Conservation (phyloP, 2,329 filamentous ascomycete genomes). For the Colletotrichum tanaceti region DNA sequence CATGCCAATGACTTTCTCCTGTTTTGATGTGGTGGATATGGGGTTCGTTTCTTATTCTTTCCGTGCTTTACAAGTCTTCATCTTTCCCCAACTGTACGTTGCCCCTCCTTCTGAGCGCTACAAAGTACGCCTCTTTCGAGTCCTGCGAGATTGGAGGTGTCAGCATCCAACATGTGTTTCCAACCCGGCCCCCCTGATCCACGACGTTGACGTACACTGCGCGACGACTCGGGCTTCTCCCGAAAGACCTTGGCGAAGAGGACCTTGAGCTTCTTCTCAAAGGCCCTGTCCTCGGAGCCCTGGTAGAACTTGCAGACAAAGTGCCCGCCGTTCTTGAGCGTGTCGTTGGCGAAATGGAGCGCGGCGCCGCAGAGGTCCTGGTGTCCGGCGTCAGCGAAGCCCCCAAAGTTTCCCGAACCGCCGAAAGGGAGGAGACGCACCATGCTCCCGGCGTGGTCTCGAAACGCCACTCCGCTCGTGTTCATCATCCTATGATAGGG, state of each 20-base stretch:
- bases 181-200: neutral
- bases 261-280: constrained; percentile 79
- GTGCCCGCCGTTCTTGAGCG: constrained; percentile 82
- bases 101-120: constrained; percentile 77
- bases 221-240: constrained; percentile 92
- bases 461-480: constrained; percentile 87
- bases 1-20: neutral
- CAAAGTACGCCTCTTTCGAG: constrained; percentile 88
- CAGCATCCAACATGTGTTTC: neutral
- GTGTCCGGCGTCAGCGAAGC: neutral
- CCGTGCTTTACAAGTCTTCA: neutral
- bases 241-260: constrained; percentile 84
- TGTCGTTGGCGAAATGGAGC: constrained; percentile 85
- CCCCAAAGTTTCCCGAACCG: neutral
- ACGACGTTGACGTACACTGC: constrained; percentile 71
- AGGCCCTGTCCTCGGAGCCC: constrained; percentile 82
- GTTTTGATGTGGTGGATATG: no score
- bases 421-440: constrained; percentile 63
- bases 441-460: constrained; percentile 95
- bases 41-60: neutral
- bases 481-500: constrained; percentile 99
- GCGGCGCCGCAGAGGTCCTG: constrained; percentile 93
- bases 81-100: constrained; percentile 45
- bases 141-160: constrained; percentile 63
- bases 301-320: constrained; percentile 99